Percentiles rank a stretch among this genome's conserved stretches.
Evolutionary conservation across 768 basidiomycete species (phyloP).

Genomic region (Serendipita indica): DNA sequence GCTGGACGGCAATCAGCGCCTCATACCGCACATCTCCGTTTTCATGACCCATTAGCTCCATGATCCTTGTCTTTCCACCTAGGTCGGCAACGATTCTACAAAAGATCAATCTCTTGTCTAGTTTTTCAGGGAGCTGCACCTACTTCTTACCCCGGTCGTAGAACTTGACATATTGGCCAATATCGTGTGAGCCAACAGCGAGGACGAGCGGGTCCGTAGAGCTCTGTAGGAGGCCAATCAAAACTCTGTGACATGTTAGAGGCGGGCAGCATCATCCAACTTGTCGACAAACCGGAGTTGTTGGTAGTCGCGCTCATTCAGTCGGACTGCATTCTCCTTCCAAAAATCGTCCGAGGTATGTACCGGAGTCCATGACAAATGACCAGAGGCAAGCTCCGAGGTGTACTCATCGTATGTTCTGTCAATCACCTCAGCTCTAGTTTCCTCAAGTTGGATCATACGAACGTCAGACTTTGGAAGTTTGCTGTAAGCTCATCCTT

Average conservation of each 20-base stretch:
- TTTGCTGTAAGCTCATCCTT: slow-evolving; percentile 70
- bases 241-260: slow-evolving; percentile 34
- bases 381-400: slow-evolving; percentile 78
- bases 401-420: slow-evolving; percentile 96
- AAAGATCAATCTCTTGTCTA: neutral
- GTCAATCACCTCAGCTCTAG: neutral
- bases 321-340: slow-evolving; percentile 80
- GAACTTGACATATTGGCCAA: slow-evolving; percentile 88
- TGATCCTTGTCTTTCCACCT: slow-evolving; percentile 72
- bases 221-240: slow-evolving; percentile 55
- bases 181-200: slow-evolving; percentile 83
- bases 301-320: slow-evolving; percentile 73
- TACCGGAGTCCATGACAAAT: slow-evolving; percentile 88
- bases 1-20: slow-evolving; percentile 78
- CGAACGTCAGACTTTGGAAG: slow-evolving; percentile 83
- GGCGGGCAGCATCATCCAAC: neutral
- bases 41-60: slow-evolving; percentile 85
- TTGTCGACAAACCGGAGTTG: slow-evolving; percentile 56
- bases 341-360: slow-evolving; percentile 97
- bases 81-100: slow-evolving; percentile 63
- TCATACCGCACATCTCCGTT: slow-evolving; percentile 86
- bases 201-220: slow-evolving; percentile 64
- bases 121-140: slow-evolving; percentile 20
- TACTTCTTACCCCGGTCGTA: slow-evolving; percentile 88
- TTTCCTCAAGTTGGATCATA: slow-evolving; percentile 7